Percentiles rank a stretch among this genome's conserved stretches.
Evolutionary conservation across 345 rosid genomes (phyloP).

Genomic region (Citrus cavaleriei): DNA sequence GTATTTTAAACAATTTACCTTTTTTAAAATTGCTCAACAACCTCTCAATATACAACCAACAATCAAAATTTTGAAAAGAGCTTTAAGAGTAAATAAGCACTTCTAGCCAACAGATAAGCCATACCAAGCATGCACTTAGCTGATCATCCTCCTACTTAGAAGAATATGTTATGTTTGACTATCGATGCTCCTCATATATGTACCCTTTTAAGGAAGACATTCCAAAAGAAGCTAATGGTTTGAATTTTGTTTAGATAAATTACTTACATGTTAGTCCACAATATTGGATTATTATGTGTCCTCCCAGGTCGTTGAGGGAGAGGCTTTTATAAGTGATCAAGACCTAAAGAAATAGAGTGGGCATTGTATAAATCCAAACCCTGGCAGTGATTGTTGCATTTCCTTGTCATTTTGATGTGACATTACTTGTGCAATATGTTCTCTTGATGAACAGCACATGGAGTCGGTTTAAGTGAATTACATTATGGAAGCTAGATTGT

Average conservation of each 20-base stretch:
- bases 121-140: neutral
- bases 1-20: no score
- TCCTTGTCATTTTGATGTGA: neutral
- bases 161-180: neutral
- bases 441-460: neutral
- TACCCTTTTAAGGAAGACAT: neutral
- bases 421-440: neutral
- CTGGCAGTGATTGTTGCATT: neutral
- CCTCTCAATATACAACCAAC: no score
- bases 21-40: no score
- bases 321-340: neutral
- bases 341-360: neutral
- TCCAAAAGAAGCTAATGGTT: neutral
- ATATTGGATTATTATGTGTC: neutral
- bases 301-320: neutral
- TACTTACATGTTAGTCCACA: neutral
- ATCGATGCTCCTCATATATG: neutral
- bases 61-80: no score
- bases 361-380: neutral
- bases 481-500: neutral
- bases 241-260: neutral
- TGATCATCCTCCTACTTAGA: neutral
- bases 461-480: neutral
- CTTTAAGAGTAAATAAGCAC: no score
- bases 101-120: no score